Percentiles rank a stretch among this genome's conserved stretches.
Evolutionary conservation across 1,139 yeast genomes (phyloP).

Genomic region (Torulaspora pretoriensis): DNA sequence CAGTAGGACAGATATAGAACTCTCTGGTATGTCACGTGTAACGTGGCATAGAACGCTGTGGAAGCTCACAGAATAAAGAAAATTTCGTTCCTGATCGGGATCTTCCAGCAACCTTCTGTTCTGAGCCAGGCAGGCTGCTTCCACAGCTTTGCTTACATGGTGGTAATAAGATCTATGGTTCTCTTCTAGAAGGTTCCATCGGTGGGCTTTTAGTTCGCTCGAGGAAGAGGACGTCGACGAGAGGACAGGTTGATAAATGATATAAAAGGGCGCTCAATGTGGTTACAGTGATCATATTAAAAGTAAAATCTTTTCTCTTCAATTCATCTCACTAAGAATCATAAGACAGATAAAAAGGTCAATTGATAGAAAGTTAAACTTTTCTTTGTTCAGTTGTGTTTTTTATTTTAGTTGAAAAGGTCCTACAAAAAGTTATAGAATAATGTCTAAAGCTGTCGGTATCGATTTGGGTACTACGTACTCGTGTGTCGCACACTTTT

Average conservation of each 20-base stretch:
- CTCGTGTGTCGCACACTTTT: slow-evolving; percentile 94
- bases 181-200: slow-evolving; percentile 12
- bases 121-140: too few relatives aligned
- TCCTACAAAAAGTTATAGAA: neutral
- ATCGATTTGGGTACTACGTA: slow-evolving; percentile 77
- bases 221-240: slow-evolving; percentile 8
- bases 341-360: slow-evolving; percentile 5
- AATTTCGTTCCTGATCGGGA: too few relatives aligned
- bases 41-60: too few relatives aligned
- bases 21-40: too few relatives aligned
- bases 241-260: slow-evolving; percentile 4
- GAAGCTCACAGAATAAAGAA: too few relatives aligned
- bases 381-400: slow-evolving; percentile 1
- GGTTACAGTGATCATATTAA: neutral
- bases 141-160: too few relatives aligned
- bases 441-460: slow-evolving; percentile 39
- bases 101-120: too few relatives aligned
- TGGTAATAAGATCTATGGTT: neutral
- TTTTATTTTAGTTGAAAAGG: neutral
- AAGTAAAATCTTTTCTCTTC: neutral
- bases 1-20: too few relatives aligned
- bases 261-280: slow-evolving; percentile 8
- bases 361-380: neutral
- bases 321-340: neutral
- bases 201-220: slow-evolving; percentile 8